Percentiles rank a stretch among this genome's conserved stretches.
phyloP scores from a whole-genome alignment of 257 asterid species.

The Plectranthus barbatus region DNA sequence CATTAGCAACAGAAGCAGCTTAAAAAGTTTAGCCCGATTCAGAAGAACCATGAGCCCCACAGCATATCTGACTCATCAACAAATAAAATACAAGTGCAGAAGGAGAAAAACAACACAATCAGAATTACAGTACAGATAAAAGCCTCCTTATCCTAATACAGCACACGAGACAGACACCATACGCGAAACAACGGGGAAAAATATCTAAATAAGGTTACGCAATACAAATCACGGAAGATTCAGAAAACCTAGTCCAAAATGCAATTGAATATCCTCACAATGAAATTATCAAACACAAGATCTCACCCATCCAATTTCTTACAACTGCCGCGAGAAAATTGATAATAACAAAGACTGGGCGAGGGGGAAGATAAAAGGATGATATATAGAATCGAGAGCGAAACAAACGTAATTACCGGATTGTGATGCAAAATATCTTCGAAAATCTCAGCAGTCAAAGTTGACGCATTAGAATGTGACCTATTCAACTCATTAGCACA shows the following conservation, averaged over 20 bases:
- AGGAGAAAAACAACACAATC: not conserved
- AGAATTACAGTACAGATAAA: conserved; percentile 3
- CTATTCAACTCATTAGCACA: conserved; percentile 28
- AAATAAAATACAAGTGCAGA: not conserved
- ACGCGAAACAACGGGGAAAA: not conserved
- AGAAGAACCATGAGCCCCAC: not conserved
- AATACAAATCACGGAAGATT: not conserved
- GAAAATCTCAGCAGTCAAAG: conserved; percentile 32
- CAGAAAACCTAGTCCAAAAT: not conserved
- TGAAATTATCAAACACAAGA: not conserved
- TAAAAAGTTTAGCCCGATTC: not conserved
- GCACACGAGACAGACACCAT: not conserved
- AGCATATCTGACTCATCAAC: not conserved
- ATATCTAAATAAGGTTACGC: too few species aligned
- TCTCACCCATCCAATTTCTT: not conserved
- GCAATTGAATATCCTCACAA: not conserved
- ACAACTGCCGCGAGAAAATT: conserved; percentile 1
- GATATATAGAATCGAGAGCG: not conserved
- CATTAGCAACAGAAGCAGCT: not conserved
- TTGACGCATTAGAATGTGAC: conserved; percentile 30
- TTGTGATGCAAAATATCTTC: conserved; percentile 18
- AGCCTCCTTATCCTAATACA: not conserved
- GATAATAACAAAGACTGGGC: not conserved
- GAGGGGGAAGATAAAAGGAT: too few species aligned
- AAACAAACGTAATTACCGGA: conserved; percentile 25